phyloP scores from a whole-genome alignment of 2,329 filamentous ascomycete species.

The Ascochyta viciae-villosae region DNA sequence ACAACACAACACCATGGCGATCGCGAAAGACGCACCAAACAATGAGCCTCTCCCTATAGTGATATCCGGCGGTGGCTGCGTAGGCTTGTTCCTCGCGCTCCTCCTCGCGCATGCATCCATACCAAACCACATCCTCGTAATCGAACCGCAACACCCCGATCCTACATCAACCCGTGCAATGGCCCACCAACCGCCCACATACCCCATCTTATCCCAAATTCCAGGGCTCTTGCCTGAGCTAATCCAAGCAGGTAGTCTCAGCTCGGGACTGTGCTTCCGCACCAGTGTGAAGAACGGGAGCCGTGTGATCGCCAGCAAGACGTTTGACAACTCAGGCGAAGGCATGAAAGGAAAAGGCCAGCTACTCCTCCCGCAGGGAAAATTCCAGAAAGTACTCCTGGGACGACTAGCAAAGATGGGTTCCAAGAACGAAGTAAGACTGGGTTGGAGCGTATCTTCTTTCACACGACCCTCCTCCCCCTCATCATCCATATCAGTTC shows the following conservation, averaged over 20 bases:
- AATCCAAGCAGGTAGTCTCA: constrained; percentile 33
- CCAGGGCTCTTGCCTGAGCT: constrained; percentile 48
- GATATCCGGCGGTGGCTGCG: constrained; percentile 51
- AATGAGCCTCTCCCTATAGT: constrained; percentile 36
- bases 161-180: constrained; percentile 50
- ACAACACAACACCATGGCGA: constrained; percentile 5
- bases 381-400: constrained; percentile 40
- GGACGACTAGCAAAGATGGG: constrained; percentile 20
- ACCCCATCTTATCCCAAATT: constrained; percentile 48
- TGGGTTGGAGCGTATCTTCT: constrained; percentile 27
- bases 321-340: constrained; percentile 32
- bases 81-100: constrained; percentile 52
- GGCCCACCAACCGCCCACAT: constrained; percentile 52
- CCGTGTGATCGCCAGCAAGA: constrained; percentile 38
- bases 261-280: constrained; percentile 39
- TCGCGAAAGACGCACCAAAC: background rate
- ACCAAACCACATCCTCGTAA: constrained; percentile 44
- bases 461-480: background rate
- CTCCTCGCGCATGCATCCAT: constrained; percentile 47
- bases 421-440: constrained; percentile 23
- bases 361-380: constrained; percentile 40
- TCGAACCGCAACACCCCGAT: constrained; percentile 36
- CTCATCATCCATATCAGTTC: constrained; percentile 4
- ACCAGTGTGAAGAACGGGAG: constrained; percentile 31
- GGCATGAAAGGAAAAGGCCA: constrained; percentile 33